Percentiles rank a stretch among this genome's conserved stretches.
phyloP scores from a whole-genome alignment of 495 filamentous ascomycete species.

The Penicillium riverlandense region DNA sequence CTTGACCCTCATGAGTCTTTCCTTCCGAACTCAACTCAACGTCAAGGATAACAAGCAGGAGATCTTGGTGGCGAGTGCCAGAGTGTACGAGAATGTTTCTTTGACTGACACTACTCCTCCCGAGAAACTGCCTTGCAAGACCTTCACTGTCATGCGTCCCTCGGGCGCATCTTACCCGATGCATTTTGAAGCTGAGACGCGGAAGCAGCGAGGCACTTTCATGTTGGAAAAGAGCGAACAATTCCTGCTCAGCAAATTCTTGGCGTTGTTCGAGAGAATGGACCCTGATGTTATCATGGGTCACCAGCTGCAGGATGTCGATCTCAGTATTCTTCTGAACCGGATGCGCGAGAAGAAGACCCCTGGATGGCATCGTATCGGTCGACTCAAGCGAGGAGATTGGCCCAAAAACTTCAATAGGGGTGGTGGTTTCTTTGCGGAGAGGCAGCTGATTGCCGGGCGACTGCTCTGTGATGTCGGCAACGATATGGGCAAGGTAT shows the following conservation, averaged over 20 bases:
- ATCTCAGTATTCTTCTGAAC: slow-evolving; percentile 84
- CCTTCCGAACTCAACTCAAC: slow-evolving; percentile 82
- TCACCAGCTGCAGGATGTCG: slow-evolving; percentile 94
- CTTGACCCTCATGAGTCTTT: slow-evolving; percentile 88
- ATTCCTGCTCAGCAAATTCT: slow-evolving; percentile 75
- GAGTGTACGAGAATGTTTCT: slow-evolving; percentile 86
- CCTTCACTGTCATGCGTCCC: slow-evolving; percentile 87
- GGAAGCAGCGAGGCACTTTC: slow-evolving; percentile 64
- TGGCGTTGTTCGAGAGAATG: slow-evolving; percentile 76
- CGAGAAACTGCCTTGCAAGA: slow-evolving; percentile 80
- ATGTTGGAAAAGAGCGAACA: slow-evolving; percentile 75
- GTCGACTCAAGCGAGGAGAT: slow-evolving; percentile 69
- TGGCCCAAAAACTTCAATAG: slow-evolving; percentile 90
- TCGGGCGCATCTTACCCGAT: slow-evolving; percentile 65
- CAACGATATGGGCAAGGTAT: slow-evolving; percentile 88
- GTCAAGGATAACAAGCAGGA: slow-evolving; percentile 94
- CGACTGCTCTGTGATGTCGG: slow-evolving; percentile 88
- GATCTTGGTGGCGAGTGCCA: slow-evolving; percentile 80
- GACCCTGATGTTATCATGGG: slow-evolving; percentile 94
- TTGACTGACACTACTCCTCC: slow-evolving; percentile 81
- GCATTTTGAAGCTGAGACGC: slow-evolving; percentile 71
- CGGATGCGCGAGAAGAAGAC: slow-evolving; percentile 86
- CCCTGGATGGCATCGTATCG: slow-evolving; percentile 86
- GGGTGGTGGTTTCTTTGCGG: slow-evolving; percentile 82
- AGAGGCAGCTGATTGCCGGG: slow-evolving; percentile 83